Base-by-base conservation (phyloP, 2,329 filamentous ascomycete species). In the Podosphaera aphanis region DNA sequence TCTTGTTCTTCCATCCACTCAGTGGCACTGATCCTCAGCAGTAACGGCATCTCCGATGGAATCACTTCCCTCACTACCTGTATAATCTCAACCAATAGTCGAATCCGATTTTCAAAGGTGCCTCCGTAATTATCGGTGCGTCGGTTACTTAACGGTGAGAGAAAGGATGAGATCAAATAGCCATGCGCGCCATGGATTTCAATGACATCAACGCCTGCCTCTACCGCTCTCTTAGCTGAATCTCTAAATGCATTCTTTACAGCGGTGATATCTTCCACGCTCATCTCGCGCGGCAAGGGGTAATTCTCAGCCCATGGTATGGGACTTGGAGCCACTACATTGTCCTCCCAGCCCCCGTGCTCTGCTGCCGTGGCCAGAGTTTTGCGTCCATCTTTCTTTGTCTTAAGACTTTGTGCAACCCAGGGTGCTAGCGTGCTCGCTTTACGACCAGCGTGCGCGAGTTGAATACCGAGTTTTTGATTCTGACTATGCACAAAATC, bases 401-500 rank as follows among this genome's bases (percentile, higher is more conserved):
- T 29, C 11, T 11, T 29, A 11, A 11, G 5, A 29, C 11, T 5
- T 29, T 29, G 1, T 6, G 25, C 11, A 6, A 29, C 25, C 60
- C 60, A 65, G 0, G 62, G 61, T 1, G 61, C 57, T 2, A 60
- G 46, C 2, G 54, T 58, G 35, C 56, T 59, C 1, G 60, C 62
- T 49, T 65, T 65, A 10, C 63, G 55, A 0, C 77, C 77, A 0
- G 76, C 76, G 54, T 82, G 77, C 1, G 63, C 75, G n/a, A 82
- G 63, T 58, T 79, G 81, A 46, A 86, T 74, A 25, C 69, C 79
- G 45, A 84, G 74, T 39, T 76, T 70, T 55, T 79, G 75, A 54
- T 64, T 67, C 47, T 71, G 67, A 2, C 49, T 50, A 53, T 70
- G 68, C 1, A 66, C 62, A 48, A 66, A 67, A 31, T 63, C 57